phyloP scores from a whole-genome alignment of 768 basidiomycete genomes.

The Mycena amicta region DNA sequence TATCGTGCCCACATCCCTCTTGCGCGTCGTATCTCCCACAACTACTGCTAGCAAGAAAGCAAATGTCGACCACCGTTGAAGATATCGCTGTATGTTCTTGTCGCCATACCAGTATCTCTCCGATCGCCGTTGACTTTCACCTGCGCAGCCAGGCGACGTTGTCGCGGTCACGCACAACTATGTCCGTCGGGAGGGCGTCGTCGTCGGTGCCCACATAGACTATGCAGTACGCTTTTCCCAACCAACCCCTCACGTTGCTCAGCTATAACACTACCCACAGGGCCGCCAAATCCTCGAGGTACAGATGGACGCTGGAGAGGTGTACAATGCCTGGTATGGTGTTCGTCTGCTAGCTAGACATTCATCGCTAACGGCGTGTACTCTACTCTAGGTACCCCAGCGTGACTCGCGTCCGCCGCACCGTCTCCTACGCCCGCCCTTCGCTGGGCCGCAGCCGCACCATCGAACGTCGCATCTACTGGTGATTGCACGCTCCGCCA shows the following conservation, averaged over 20 bases:
- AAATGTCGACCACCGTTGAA: constrained; percentile 3
- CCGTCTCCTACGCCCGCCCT: constrained; percentile 61
- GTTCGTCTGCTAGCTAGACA: too few relatives aligned
- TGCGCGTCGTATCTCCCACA: neutral
- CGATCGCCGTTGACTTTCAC: neutral
- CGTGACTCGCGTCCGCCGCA: constrained; percentile 77
- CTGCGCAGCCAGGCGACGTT: constrained; percentile 70
- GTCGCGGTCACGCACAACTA: constrained; percentile 74
- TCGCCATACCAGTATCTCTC: neutral
- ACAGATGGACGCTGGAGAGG: constrained; percentile 68
- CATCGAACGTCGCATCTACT: constrained; percentile 76
- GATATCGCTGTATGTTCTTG: neutral
- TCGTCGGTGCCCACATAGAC: constrained; percentile 76
- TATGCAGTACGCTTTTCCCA: constrained; percentile 50
- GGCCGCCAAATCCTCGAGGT: constrained; percentile 84
- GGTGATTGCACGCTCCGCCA: constrained; percentile 46
- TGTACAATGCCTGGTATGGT: constrained; percentile 68
- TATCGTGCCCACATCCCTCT: neutral
- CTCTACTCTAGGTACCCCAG: constrained; percentile 61
- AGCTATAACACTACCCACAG: too few relatives aligned
- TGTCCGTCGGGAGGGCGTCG: constrained; percentile 77
- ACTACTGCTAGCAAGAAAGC: too few relatives aligned
- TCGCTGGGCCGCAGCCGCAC: constrained; percentile 48
- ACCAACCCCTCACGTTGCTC: neutral
- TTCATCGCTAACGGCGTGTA: too few relatives aligned